phyloP scores from a whole-genome alignment of 371 early-diverging fungal genomes.

The Mucor plumbeus region DNA sequence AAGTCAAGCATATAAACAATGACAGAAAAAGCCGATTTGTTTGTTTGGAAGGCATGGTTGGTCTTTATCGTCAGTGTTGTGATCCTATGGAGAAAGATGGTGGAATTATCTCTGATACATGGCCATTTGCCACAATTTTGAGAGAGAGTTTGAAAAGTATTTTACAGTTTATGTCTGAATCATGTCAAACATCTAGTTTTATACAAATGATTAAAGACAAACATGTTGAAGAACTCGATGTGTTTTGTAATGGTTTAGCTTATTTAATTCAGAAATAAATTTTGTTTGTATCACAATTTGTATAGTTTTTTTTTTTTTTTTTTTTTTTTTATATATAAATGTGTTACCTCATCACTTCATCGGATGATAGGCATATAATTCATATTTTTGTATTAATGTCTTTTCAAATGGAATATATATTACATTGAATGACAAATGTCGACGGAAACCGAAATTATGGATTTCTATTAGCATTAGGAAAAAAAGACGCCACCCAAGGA shows the following conservation, averaged over 20 bases:
- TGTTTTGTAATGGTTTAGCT: slow-evolving; percentile 38
- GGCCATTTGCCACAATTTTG: slow-evolving; percentile 36
- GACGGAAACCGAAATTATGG: not conserved
- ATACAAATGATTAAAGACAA: slow-evolving; percentile 27
- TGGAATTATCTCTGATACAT: slow-evolving; percentile 30
- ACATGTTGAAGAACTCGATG: slow-evolving; percentile 27
- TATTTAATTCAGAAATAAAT: slow-evolving; percentile 15
- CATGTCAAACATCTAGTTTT: slow-evolving; percentile 23
- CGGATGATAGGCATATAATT: not conserved
- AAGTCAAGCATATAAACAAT: not conserved
- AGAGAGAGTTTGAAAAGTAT: slow-evolving; percentile 18
- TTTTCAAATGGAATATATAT: too few species aligned
- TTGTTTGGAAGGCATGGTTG: slow-evolving; percentile 28
- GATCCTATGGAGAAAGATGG: slow-evolving; percentile 28
- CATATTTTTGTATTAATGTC: too few species aligned
- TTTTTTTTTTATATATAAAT: too few species aligned
- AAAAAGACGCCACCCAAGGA: not conserved
- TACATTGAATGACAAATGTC: not conserved
- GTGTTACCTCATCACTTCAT: too few species aligned
- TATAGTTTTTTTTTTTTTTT: not conserved
- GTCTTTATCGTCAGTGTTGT: slow-evolving; percentile 34
- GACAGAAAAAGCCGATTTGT: not conserved
- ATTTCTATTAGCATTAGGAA: not conserved
- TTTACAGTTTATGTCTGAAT: slow-evolving; percentile 12
- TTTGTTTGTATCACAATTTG: slow-evolving; percentile 2